Evolutionary conservation across 371 early-diverging fungal genomes (phyloP).

Genomic region (Chytridiales sp.): DNA sequence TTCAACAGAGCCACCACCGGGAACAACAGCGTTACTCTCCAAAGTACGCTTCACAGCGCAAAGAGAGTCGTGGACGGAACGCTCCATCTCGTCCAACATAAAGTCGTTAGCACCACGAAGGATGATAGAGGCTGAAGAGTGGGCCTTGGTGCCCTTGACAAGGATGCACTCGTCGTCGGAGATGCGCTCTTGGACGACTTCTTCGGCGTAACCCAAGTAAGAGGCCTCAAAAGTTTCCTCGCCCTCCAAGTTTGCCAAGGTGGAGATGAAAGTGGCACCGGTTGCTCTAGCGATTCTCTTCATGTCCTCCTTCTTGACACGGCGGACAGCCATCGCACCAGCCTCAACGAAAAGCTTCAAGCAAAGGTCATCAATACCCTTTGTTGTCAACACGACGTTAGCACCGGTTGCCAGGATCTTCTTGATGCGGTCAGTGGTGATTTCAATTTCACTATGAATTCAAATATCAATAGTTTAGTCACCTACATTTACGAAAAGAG

Average conservation of each 20-base stretch:
- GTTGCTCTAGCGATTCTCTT: slow-evolving; percentile 97
- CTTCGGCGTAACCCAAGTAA: slow-evolving; percentile 93
- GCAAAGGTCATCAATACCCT: slow-evolving; percentile 99
- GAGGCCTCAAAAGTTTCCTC: slow-evolving; percentile 93
- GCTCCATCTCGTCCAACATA: slow-evolving; percentile 99
- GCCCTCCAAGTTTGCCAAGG: slow-evolving; percentile 97
- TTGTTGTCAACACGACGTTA: slow-evolving; percentile 98
- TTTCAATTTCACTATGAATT: slow-evolving; percentile 82
- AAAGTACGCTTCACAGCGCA: slow-evolving; percentile 98
- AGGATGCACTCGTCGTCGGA: slow-evolving; percentile 98
- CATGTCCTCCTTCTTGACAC: slow-evolving; percentile 97
- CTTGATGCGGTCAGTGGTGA: slow-evolving; percentile 94
- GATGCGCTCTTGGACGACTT: slow-evolving; percentile 95
- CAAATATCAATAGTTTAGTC: neutral
- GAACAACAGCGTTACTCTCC: slow-evolving; percentile 96
- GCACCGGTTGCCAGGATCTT: slow-evolving; percentile 97
- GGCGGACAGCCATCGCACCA: slow-evolving; percentile 92
- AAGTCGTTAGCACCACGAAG: slow-evolving; percentile 99
- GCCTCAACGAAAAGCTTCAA: slow-evolving; percentile 97
- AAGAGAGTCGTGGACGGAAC: slow-evolving; percentile 96
- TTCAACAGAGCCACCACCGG: slow-evolving; percentile 99
- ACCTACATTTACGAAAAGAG: neutral
- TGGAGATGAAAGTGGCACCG: slow-evolving; percentile 91
- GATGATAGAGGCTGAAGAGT: slow-evolving; percentile 88
- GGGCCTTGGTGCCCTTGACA: slow-evolving; percentile 92